A percentile compares a stretch with the other conserved stretches of the same genome.
Evolutionary conservation across 305 asterid genomes (phyloP).

Genomic region (Caryopteris hybrid): DNA sequence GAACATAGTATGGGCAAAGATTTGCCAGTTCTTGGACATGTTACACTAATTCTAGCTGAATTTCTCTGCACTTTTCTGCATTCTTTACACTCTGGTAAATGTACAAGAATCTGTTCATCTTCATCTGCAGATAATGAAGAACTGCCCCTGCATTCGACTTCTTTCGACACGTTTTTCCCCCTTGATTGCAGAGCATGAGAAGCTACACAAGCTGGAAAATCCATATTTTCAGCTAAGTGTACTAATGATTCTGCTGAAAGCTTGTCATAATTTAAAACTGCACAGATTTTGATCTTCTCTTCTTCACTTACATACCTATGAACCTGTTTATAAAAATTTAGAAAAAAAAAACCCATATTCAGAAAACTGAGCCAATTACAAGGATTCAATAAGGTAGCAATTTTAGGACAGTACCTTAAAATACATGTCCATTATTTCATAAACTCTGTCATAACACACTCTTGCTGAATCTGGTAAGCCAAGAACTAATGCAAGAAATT

Average conservation of each 20-base stretch:
- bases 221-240: constrained; percentile 26
- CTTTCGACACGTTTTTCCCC: neutral
- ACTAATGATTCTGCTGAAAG: constrained; percentile 27
- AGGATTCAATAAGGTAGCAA: neutral
- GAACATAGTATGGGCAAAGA: constrained; percentile 25
- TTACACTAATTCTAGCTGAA: constrained; percentile 7
- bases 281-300: constrained; percentile 38
- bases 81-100: neutral
- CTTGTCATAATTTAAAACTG: constrained; percentile 40
- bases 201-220: constrained; percentile 34
- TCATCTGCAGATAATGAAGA: constrained; percentile 9
- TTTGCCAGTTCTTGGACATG: constrained; percentile 13
- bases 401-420: constrained; percentile 34
- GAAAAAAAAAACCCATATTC: neutral
- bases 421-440: constrained; percentile 40
- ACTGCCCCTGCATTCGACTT: neutral
- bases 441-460: constrained; percentile 43
- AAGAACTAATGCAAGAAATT: constrained; percentile 38
- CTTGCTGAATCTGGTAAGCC: constrained; percentile 47
- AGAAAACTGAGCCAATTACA: neutral
- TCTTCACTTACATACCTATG: constrained; percentile 34
- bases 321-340: no score
- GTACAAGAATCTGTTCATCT: constrained; percentile 5
- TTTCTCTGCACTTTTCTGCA: constrained; percentile 16
- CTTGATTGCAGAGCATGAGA: constrained; percentile 26